phyloP scores from a whole-genome alignment of 1,284 basidiomycete genomes.

The Ustilago loliicola region DNA sequence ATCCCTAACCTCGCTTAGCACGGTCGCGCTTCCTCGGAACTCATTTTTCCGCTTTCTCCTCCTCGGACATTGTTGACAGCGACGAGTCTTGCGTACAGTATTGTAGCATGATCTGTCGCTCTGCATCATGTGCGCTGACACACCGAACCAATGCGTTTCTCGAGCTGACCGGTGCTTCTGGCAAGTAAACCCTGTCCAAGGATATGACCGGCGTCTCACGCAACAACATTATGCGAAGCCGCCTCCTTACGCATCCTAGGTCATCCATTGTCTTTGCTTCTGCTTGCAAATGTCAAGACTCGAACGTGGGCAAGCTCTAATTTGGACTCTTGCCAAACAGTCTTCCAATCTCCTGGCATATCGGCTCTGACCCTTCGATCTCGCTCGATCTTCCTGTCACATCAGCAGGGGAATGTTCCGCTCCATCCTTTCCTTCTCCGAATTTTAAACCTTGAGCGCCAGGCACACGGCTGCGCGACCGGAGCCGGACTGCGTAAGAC shows the following conservation, averaged over 20 bases:
- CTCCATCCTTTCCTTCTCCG: neutral
- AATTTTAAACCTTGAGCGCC: neutral
- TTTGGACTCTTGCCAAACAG: neutral
- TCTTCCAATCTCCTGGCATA: neutral
- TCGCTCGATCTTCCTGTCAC: slow-evolving; percentile 9
- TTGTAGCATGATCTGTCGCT: neutral
- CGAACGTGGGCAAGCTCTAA: slow-evolving; percentile 9
- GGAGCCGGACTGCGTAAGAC: neutral
- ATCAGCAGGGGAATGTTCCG: neutral
- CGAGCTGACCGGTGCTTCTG: neutral
- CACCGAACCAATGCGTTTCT: neutral
- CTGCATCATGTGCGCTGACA: neutral
- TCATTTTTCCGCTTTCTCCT: neutral
- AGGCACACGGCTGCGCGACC: neutral
- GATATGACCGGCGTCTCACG: slow-evolving; percentile 6
- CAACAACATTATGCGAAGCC: neutral
- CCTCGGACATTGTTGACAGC: neutral
- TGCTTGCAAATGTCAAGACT: neutral
- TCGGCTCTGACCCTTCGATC: neutral
- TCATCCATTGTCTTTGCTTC: neutral
- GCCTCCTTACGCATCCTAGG: neutral
- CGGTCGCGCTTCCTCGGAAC: neutral
- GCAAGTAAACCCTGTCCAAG: neutral
- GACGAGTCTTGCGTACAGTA: no score
- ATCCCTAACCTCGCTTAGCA: no score